phyloP scores from a whole-genome alignment of 208 protist species.

The Porcisia deanei region DNA sequence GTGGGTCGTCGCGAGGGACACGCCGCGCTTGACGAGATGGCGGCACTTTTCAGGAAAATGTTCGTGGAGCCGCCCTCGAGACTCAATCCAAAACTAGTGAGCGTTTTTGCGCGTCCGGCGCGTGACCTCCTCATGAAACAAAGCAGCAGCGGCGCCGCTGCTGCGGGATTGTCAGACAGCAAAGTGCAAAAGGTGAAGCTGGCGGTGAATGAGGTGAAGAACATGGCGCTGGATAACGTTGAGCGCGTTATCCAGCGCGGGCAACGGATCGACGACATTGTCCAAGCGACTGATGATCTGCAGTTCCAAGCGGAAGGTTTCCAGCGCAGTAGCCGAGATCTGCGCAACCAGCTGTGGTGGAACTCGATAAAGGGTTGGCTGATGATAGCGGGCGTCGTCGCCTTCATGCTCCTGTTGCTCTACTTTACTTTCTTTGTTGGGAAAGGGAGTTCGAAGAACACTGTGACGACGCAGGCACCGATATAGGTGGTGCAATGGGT shows the following conservation, averaged over 20 bases:
- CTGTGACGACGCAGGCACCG: conserved; percentile 3
- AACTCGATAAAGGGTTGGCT: conserved; percentile 80
- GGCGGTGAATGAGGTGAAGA: conserved; percentile 83
- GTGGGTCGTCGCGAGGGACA: conserved; percentile 63
- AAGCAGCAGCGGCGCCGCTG: conserved; percentile 29
- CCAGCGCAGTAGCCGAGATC: conserved; percentile 78
- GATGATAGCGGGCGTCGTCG: conserved; percentile 56
- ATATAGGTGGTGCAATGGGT: neutral
- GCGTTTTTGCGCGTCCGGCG: conserved; percentile 72
- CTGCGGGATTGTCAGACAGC: conserved; percentile 29
- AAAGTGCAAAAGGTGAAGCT: conserved; percentile 77
- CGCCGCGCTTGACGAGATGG: conserved; percentile 67
- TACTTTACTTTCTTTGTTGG: conserved; percentile 78
- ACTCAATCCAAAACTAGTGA: conserved; percentile 59
- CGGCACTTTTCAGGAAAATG: conserved; percentile 84
- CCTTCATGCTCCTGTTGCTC: conserved; percentile 74
- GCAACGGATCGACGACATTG: conserved; percentile 88
- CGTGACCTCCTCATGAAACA: conserved; percentile 63
- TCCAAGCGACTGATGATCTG: conserved; percentile 85
- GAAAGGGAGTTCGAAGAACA: conserved; percentile 7
- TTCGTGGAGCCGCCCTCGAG: conserved; percentile 72
- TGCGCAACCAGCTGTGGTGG: conserved; percentile 90
- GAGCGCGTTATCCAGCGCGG: conserved; percentile 80
- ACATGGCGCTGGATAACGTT: conserved; percentile 87
- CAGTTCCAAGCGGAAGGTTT: conserved; percentile 90